phyloP scores from a whole-genome alignment of 2,329 filamentous ascomycete species.

The Beauveria scarabaeidicola region DNA sequence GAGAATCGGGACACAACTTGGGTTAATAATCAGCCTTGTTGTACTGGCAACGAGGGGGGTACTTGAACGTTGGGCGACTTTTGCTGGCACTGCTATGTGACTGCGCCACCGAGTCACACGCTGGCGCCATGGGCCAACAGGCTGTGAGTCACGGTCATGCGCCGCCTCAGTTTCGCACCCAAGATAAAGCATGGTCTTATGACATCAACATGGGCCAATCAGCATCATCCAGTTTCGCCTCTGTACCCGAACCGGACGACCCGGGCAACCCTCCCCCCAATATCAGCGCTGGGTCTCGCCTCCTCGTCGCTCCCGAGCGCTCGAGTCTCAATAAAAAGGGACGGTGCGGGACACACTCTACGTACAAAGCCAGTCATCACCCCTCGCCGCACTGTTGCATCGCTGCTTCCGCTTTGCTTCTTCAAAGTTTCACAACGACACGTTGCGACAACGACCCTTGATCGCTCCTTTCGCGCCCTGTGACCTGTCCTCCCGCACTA shows the following conservation, averaged over 20 bases:
- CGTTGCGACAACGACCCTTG: background rate
- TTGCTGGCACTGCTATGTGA: background rate
- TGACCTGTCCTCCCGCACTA: background rate
- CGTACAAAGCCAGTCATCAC: background rate
- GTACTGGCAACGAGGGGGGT: too few relatives aligned
- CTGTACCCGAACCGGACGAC: background rate
- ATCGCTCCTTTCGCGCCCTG: background rate
- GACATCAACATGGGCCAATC: constrained; percentile 18
- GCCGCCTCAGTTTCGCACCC: constrained; percentile 10
- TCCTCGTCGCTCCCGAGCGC: background rate
- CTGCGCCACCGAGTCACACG: constrained; percentile 12
- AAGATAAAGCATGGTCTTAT: constrained; percentile 12
- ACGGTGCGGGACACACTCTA: background rate
- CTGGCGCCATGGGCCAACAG: background rate
- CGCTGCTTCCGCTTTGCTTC: background rate
- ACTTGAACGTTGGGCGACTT: background rate
- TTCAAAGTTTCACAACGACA: background rate
- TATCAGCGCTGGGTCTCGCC: background rate
- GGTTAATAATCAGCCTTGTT: too few relatives aligned
- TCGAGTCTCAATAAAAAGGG: background rate
- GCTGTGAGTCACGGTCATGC: constrained; percentile 21
- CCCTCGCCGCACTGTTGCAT: background rate
- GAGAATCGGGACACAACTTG: too few relatives aligned
- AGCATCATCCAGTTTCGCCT: constrained; percentile 12
- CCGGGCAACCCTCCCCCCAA: background rate